Evolutionary conservation across 495 filamentous ascomycete genomes (phyloP).

Genomic region (Podospora fimiseda): DNA sequence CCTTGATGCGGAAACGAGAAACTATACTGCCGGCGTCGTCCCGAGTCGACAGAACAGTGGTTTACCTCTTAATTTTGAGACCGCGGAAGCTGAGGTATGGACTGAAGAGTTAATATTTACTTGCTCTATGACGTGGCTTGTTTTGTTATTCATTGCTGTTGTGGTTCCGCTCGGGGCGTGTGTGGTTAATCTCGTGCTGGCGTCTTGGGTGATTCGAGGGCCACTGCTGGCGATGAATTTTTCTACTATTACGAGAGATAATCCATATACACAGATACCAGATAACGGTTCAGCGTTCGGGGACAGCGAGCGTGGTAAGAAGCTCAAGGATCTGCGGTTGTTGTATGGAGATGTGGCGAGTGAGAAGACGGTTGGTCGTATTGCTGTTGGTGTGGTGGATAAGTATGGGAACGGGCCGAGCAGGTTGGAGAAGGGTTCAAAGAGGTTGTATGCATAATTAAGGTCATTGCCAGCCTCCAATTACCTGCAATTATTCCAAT

Average conservation of each 20-base stretch:
- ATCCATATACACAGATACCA: neutral
- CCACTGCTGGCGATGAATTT: conserved; percentile 4
- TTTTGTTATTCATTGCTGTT: conserved; percentile 1
- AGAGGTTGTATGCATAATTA: neutral
- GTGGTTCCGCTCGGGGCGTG: neutral
- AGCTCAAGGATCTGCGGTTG: neutral
- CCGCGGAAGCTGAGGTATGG: neutral
- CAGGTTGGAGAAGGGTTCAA: neutral
- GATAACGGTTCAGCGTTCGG: neutral
- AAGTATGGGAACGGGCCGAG: neutral
- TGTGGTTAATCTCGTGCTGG: neutral
- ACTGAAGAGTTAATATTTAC: conserved; percentile 2
- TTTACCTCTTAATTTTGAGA: neutral
- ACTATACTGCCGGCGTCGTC: neutral
- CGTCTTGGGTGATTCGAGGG: neutral
- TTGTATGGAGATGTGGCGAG: conserved; percentile 1
- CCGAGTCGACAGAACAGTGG: neutral
- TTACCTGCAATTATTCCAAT: too few species aligned
- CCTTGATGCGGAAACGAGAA: neutral
- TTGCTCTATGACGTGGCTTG: conserved; percentile 1
- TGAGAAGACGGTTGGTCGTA: neutral
- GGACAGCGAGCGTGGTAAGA: neutral
- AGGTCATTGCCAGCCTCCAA: too few species aligned
- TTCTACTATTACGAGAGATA: conserved; percentile 1
- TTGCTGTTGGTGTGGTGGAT: neutral